Evolutionary conservation across 768 basidiomycete genomes (phyloP).

Genomic region (Nevesoporus exiguus): DNA sequence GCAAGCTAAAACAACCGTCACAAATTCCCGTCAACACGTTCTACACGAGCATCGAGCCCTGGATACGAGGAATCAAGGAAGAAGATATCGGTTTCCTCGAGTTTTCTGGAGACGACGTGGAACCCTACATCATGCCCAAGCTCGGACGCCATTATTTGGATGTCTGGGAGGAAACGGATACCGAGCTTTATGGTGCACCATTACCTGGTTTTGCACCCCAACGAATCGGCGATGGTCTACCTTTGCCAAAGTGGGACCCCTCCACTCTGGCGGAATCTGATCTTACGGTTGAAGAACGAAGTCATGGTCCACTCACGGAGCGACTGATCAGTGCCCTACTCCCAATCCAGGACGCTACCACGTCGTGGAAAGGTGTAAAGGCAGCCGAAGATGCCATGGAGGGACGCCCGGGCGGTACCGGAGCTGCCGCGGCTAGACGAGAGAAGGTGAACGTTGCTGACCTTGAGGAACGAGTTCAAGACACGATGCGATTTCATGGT

Average conservation of each 20-base stretch:
- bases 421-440: slow-evolving; percentile 68
- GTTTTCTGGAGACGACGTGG: slow-evolving; percentile 85
- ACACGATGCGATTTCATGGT: slow-evolving; percentile 76
- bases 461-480: slow-evolving; percentile 68
- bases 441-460: slow-evolving; percentile 79
- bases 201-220: slow-evolving; percentile 40
- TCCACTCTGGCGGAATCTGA: slow-evolving; percentile 74
- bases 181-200: slow-evolving; percentile 42
- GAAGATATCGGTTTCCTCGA: slow-evolving; percentile 95
- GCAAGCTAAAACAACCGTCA: slow-evolving; percentile 72
- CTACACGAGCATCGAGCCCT: slow-evolving; percentile 86
- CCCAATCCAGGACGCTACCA: slow-evolving; percentile 57
- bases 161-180: slow-evolving; percentile 92
- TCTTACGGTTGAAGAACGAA: slow-evolving; percentile 67
- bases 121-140: slow-evolving; percentile 82
- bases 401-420: slow-evolving; percentile 75
- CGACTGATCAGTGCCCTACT: slow-evolving; percentile 72
- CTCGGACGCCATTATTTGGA: slow-evolving; percentile 85
- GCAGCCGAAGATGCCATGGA: slow-evolving; percentile 85
- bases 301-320: slow-evolving; percentile 87
- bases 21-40: slow-evolving; percentile 74
- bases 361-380: slow-evolving; percentile 73
- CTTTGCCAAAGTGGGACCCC: slow-evolving; percentile 77
- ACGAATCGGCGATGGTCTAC: slow-evolving; percentile 30
- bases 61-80: slow-evolving; percentile 84